Evolutionary conservation across 2,329 filamentous ascomycete genomes (phyloP), one percentile per base, ranked within the genome.

Genomic region (Ploettnerulaceae sp.): DNA sequence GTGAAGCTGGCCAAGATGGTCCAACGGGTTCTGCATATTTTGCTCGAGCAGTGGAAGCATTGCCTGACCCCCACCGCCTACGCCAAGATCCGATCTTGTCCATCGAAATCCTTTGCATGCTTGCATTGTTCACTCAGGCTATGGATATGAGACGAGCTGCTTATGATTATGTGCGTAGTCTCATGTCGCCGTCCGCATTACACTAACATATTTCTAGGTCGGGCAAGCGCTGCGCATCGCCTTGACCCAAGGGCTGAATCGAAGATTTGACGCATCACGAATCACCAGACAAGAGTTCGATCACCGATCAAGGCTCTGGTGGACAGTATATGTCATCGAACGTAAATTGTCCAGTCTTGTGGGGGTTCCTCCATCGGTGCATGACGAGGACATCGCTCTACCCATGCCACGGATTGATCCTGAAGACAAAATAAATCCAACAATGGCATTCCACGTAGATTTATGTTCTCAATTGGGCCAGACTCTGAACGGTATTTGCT

Each of bases 61-160:
- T 42, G n/a, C 39, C 39, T 14, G 39, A 42, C 17, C 28, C 20
- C 7, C 39, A 42, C 24, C 28, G 39, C 4, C 24, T 42, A 15
- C 39, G 39, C 28, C 29, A 42, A 15, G 39, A 42, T 18, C 39
- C 39, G 9, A 42, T 42, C 17, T 5, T 33, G 21, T 31, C 39
- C 18, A 42, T 42, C 28, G 39, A 42, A 22, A 8, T 42, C 21
- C 39, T 42, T 9, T 42, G 28, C 22, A 33, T 42, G 28, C 11
- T 42, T 4, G 39, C 39, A n/a, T 22, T 42, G 6, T 42, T 42
- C 12, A 32, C 24, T 26, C 39, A 42, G 20, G 39, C 39, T 14
- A 42, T 42, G 28, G 39, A 42, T 24, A 42, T 42, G 39, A 21
- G 39, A 33, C 39, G 39, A 7, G 39, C 28, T 33, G 39, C 39